These are phyloP conservation scores for Priceomyces carsonii DNA, from an alignment of 805 yeast species.

Conservation along the genomic window DNA sequence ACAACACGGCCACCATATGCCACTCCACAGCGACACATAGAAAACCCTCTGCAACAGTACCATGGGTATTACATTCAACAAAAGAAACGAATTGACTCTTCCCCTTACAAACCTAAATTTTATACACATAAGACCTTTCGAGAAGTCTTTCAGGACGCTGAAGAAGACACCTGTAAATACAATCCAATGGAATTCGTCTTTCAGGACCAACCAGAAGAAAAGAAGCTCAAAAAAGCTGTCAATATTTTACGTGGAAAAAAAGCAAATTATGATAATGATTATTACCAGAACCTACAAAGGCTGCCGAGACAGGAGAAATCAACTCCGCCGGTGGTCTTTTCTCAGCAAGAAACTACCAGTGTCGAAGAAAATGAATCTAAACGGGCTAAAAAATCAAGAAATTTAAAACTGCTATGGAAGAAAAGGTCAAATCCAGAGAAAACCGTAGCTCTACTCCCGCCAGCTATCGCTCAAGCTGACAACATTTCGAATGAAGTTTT, in stretches of 20 bases:
- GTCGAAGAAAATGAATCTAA: slow-evolving; percentile 11
- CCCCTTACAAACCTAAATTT: slow-evolving; percentile 32
- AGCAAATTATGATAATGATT: slow-evolving; percentile 35
- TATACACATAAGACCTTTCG: slow-evolving; percentile 42
- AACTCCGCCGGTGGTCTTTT: no score
- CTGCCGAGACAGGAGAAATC: no score
- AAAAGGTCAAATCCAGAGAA: slow-evolving; percentile 22
- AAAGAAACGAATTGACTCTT: slow-evolving; percentile 33
- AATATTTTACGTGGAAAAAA: slow-evolving; percentile 28
- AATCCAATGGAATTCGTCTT: slow-evolving; percentile 45
- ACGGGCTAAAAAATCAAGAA: slow-evolving; percentile 15
- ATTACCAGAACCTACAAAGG: slow-evolving; percentile 22
- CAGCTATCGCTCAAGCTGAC: no score
- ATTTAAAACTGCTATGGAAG: slow-evolving; percentile 15
- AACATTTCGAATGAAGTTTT: no score
- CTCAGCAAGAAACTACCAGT: slow-evolving; percentile 7
- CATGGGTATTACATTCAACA: slow-evolving; percentile 39
- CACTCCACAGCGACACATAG: not conserved
- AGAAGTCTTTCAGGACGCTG: slow-evolving; percentile 35
- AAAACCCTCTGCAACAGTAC: slow-evolving; percentile 1
- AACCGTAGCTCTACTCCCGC: no score
- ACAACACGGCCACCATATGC: slow-evolving; percentile 2
- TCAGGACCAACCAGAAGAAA: slow-evolving; percentile 24
- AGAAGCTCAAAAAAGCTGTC: slow-evolving; percentile 26
- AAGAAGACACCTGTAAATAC: slow-evolving; percentile 28